phyloP scores from a whole-genome alignment of 2,329 filamentous ascomycete species.

The Nakataea oryzae region DNA sequence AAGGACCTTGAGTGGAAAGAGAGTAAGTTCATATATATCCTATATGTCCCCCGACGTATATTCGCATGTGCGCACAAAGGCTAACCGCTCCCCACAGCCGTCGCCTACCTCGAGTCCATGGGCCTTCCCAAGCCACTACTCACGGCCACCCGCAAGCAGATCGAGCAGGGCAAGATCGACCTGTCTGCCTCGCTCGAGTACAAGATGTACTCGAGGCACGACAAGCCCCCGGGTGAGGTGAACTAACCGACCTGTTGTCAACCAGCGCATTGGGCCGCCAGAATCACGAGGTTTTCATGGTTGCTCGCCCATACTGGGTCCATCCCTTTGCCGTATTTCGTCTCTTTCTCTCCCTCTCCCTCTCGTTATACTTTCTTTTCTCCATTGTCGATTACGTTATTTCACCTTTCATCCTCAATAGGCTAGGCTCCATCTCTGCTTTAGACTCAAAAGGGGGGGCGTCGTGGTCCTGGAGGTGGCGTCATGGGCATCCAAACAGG shows the following conservation, averaged over 20 bases:
- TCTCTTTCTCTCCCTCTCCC: not conserved
- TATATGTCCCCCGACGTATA: not conserved
- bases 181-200: slow-evolving; percentile 47
- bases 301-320: too few species aligned
- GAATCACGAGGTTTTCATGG: too few species aligned
- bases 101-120: slow-evolving; percentile 54
- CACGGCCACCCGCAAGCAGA: slow-evolving; percentile 44
- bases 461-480: not conserved
- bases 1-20: slow-evolving; percentile 77
- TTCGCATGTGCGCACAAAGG: slow-evolving; percentile 4
- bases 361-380: not conserved
- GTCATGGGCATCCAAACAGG: not conserved
- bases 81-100: slow-evolving; percentile 28
- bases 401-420: not conserved
- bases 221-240: slow-evolving; percentile 35
- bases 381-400: not conserved
- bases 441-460: not conserved
- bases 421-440: not conserved
- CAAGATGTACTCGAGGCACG: slow-evolving; percentile 51
- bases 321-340: too few species aligned
- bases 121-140: slow-evolving; percentile 52
- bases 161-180: slow-evolving; percentile 49
- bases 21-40: slow-evolving; percentile 31
- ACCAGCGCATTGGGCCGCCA: too few species aligned
- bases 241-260: too few species aligned